Evolutionary conservation across 129 eudicot species (phyloP), one percentile per base, ranked within the genome.

Genomic region (Centella asiatica): DNA sequence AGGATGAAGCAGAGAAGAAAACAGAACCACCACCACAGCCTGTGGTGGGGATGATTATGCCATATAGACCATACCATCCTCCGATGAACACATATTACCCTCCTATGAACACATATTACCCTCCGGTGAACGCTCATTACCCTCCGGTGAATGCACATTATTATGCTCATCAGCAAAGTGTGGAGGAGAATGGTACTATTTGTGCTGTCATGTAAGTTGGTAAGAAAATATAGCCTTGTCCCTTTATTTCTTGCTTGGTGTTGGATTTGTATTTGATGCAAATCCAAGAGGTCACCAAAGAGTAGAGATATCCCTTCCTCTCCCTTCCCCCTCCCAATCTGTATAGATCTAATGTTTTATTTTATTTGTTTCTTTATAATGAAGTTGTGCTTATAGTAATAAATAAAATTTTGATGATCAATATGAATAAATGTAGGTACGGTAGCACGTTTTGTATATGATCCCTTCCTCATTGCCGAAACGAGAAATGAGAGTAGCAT

Each of bases 121-220:
- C 61, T 56, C 61, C 76, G n/a, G 24, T 79, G 82, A 74, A 77
- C 64, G 57, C 86, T 50, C 78, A 86, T 51, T 77, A 85, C 69
- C 61, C 40, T 56, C 10, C 76, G 24, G 27, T 77, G 77, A 74
- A 76, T 54, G 66, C 88, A 65, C 76, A 86, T 46, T 81, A 85
- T 69, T 74, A 83, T 27, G 78, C 74, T 53, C 64, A 75, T 57
- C 98, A 56, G 39, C 79, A 76, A 65, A 80, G 89, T 88, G 80
- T 92, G 54, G 98, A 92, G 69, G 98, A 92, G 84, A 92, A 84
- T 70, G 90, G 95, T 19, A 92, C 82, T 77, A 87, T 81, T 42
- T 92, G 98, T 61, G 76, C 69, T 18, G 87, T 92, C 23, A 73
- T 72, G 56, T 83, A 44, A 77, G 44, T 50, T 59, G 62, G 57